Evolutionary conservation across 306 rosid species (phyloP), one percentile per base, ranked within the genome.

Genomic region (Begonia peltatifolia): DNA sequence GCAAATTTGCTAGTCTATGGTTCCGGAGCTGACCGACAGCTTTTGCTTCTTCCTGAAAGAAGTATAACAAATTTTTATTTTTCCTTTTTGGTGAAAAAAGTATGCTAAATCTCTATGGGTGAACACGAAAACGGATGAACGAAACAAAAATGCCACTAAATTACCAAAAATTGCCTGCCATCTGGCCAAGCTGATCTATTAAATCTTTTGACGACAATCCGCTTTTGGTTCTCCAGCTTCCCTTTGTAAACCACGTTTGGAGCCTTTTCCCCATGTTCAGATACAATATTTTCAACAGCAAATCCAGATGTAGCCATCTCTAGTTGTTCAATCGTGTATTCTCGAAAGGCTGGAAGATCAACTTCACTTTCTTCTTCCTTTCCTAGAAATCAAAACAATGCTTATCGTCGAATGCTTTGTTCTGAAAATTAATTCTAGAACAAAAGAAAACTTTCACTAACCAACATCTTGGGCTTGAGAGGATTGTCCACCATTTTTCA

Each of bases 191-290:
- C 95, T 52, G 88, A 80, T 76, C 85, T 85, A 67, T 89, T 85
- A 76, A 89, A 85, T 75, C 95, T 75, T 76, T 89, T 89, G 59
- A 89, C 89, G 12, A 88, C 94, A 58, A 89, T 85, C 63, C 90
- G 80, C 70, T 57, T 56, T 71, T 89, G 95, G 62, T 71, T 80
- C 14, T 82, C 97, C 63, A 89, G 83, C 70, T 77, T 85, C 65
- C 97, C 97, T 74, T 76, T 85, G 73, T 74, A 89, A 64, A 89
- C 97, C 61, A 89, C 90, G 63, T 89, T 89, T 25, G 97, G 94
- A 69, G 97, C 97, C 72, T 83, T 89, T 64, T 89, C 97, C 53
- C 97, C 97, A 59, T 89, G 97, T 70, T 89, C 97, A 44, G 97
- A 89, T 71, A 89, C 97, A 55, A 89, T 85, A 71, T 89, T 89